These are phyloP conservation scores for Pisolithus orientalis DNA, from an alignment of 768 basidiomycete species.

Conservation along the genomic window DNA sequence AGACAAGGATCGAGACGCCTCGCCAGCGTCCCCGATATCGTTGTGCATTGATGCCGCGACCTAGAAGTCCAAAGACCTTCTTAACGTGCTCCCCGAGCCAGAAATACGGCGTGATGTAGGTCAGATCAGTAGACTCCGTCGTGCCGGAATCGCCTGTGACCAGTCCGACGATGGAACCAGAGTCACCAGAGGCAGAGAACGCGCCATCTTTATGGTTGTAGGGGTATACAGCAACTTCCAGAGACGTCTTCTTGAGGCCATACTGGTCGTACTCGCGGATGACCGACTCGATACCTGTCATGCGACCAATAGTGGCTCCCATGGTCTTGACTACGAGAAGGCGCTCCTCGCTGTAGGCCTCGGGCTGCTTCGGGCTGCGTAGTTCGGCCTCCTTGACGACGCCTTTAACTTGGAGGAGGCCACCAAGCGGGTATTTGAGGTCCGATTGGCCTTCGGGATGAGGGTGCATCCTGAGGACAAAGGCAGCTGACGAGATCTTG, in stretches of 20 bases:
- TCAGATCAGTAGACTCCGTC: conserved; percentile 20
- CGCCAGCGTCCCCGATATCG: too few relatives aligned
- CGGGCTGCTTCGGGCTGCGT: conserved; percentile 16
- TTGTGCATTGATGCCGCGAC: too few relatives aligned
- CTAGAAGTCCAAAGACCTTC: conserved; percentile 12
- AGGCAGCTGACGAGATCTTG: too few relatives aligned
- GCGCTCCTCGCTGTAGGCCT: conserved; percentile 18
- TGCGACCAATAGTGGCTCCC: conserved; percentile 26
- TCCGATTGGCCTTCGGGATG: conserved; percentile 8
- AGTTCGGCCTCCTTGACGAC: conserved; percentile 26
- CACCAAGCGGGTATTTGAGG: conserved; percentile 26
- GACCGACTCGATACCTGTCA: conserved; percentile 21
- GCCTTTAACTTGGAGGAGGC: conserved; percentile 22
- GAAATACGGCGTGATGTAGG: conserved; percentile 28
- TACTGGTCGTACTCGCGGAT: conserved; percentile 14
- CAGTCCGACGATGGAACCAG: conserved; percentile 23
- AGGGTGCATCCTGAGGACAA: too few relatives aligned
- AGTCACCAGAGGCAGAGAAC: conserved; percentile 33
- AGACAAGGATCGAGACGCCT: too few relatives aligned
- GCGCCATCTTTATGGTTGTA: conserved; percentile 18
- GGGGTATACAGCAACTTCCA: conserved; percentile 24
- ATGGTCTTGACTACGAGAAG: conserved; percentile 32
- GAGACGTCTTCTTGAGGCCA: conserved; percentile 14
- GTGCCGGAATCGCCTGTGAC: conserved; percentile 27
- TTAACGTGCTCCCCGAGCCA: conserved; percentile 26